Evolutionary conservation across 2,329 filamentous ascomycete genomes (phyloP).

Genomic region (Trichophyton mentagrophytes): DNA sequence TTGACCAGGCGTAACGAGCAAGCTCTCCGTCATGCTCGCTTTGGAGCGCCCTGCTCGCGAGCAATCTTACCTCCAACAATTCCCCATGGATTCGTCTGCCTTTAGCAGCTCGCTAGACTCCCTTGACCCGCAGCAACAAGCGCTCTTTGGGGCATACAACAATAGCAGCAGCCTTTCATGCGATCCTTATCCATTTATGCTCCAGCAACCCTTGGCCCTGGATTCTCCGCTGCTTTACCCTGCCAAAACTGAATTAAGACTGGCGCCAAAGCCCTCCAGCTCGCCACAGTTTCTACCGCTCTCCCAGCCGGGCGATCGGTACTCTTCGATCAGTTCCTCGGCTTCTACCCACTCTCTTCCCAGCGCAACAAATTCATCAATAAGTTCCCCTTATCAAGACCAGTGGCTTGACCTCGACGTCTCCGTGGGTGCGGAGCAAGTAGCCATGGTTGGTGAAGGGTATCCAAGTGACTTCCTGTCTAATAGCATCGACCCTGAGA

Average conservation of each 20-base stretch:
- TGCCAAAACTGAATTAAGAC: constrained; percentile 9
- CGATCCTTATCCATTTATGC: constrained; percentile 10
- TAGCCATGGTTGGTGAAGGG: constrained; percentile 50
- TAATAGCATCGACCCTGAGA: constrained; percentile 32
- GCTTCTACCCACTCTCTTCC: constrained; percentile 46
- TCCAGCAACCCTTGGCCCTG: constrained; percentile 8
- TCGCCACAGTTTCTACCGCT: constrained; percentile 18
- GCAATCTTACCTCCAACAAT: constrained; percentile 11
- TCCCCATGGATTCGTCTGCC: constrained; percentile 13
- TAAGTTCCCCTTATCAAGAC: constrained; percentile 53
- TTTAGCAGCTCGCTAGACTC: constrained; percentile 5
- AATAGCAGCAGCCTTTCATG: constrained; percentile 2
- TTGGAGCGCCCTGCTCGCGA: constrained; percentile 12
- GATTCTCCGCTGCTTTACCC: constrained; percentile 3
- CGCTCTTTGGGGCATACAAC: constrained; percentile 10
- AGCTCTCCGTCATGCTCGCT: constrained; percentile 12
- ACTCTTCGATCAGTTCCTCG: constrained; percentile 48
- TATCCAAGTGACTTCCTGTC: constrained; percentile 43
- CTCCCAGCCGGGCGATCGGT: constrained; percentile 27
- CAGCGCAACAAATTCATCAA: constrained; percentile 50
- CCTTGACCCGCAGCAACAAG: constrained; percentile 8
- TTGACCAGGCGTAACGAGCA: not conserved
- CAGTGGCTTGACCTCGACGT: constrained; percentile 45
- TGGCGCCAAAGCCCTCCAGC: not conserved
- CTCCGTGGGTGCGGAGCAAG: constrained; percentile 48